Conservation (phyloP, 208 protist genomes). For the Trichomonas gallinae region DNA sequence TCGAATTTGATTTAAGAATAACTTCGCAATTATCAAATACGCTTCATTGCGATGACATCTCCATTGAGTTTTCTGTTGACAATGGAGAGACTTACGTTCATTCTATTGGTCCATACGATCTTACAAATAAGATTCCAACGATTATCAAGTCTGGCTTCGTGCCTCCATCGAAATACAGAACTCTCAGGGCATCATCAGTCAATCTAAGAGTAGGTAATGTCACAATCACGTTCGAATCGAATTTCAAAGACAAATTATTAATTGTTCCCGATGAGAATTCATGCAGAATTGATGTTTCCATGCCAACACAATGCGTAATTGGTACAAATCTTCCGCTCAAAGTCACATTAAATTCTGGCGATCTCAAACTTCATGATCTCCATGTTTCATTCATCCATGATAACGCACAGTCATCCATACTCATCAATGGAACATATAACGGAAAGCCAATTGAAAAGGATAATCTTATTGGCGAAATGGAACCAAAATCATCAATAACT, state of each 20-base stretch:
- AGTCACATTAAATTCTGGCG: not conserved
- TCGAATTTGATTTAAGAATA: not conserved
- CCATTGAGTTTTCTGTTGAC: not conserved
- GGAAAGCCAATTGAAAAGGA: not conserved
- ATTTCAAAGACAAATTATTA: not conserved
- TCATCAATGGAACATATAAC: not conserved
- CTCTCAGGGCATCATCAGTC: not conserved
- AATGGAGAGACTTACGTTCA: not conserved
- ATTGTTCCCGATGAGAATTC: not conserved
- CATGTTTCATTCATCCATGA: not conserved
- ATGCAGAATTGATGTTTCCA: not conserved
- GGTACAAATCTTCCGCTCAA: not conserved
- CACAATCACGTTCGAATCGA: not conserved
- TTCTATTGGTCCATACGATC: not conserved
- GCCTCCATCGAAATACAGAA: not conserved
- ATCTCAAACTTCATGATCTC: not conserved
- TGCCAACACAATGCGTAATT: not conserved
- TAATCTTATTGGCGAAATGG: not conserved
- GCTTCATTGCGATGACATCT: not conserved
- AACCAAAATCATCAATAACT: not conserved
- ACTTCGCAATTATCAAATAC: not conserved
- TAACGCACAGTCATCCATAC: not conserved
- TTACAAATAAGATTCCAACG: not conserved
- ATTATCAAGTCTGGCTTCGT: not conserved
- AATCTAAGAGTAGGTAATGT: not conserved